Conservation (phyloP, 1,139 yeast species). For the Pichia sp. region DNA sequence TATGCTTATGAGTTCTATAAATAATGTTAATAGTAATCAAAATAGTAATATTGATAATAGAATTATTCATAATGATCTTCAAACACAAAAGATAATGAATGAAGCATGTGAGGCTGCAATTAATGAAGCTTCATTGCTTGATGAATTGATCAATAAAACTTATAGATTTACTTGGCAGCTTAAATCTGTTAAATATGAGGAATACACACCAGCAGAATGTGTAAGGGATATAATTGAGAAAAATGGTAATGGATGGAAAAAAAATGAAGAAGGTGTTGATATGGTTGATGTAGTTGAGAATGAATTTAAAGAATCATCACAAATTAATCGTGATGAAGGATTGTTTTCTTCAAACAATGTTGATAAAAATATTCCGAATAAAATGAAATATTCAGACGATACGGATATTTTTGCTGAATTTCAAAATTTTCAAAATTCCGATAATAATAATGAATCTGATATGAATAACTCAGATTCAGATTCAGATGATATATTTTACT, state of each 20-base stretch:
- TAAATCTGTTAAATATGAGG: conserved; percentile 41
- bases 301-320: conserved; percentile 14
- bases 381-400: neutral
- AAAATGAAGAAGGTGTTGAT: conserved; percentile 33
- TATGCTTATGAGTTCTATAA: neutral
- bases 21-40: too few relatives aligned
- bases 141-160: conserved; percentile 42
- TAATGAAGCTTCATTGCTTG: conserved; percentile 10
- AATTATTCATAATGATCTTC: neutral
- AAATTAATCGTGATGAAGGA: neutral
- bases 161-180: conserved; percentile 70
- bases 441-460: neutral
- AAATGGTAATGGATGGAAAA: conserved; percentile 66
- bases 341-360: neutral
- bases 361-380: neutral
- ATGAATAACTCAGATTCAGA: conserved; percentile 2
- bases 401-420: conserved; percentile 21
- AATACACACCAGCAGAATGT: conserved; percentile 65
- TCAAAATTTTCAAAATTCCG: conserved; percentile 14
- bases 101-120: conserved; percentile 14
- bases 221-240: conserved; percentile 64
- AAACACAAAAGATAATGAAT: conserved; percentile 14
- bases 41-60: too few relatives aligned
- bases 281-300: conserved; percentile 27
- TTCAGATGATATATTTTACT: conserved; percentile 3